Evolutionary conservation across 2,329 filamentous ascomycete genomes (phyloP).

Genomic region (Orbilia blumenaviensis): DNA sequence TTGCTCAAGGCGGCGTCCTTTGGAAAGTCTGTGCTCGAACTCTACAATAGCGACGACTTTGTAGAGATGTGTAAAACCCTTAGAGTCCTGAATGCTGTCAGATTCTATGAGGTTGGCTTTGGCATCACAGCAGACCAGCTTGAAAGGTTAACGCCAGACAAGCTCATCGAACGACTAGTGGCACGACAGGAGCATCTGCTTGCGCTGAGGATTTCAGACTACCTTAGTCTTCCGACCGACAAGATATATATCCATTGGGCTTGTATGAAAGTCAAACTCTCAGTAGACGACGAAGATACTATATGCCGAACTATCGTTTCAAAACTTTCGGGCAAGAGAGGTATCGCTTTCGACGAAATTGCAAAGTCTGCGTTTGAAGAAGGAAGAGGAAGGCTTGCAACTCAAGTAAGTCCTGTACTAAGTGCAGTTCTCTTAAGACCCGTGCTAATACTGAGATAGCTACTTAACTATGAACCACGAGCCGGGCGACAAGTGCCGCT

Average conservation of each 20-base stretch:
- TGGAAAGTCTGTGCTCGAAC: conserved; percentile 94
- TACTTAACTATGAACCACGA: conserved; percentile 91
- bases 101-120: conserved; percentile 89
- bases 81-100: conserved; percentile 88
- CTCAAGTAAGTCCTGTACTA: conserved; percentile 60
- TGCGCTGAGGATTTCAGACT: conserved; percentile 86
- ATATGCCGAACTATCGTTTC: conserved; percentile 88
- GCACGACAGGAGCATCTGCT: conserved; percentile 91
- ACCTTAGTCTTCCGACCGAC: conserved; percentile 84
- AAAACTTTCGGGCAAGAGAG: conserved; percentile 83
- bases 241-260: conserved; percentile 97
- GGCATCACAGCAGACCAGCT: conserved; percentile 87
- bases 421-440: not conserved
- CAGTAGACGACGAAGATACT: conserved; percentile 83
- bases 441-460: conserved; percentile 62
- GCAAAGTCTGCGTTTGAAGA: conserved; percentile 93
- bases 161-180: conserved; percentile 83
- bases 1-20: conserved; percentile 96
- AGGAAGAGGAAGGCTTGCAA: conserved; percentile 86
- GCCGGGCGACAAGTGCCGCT: conserved; percentile 96
- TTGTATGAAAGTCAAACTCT: conserved; percentile 87
- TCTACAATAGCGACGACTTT: conserved; percentile 98
- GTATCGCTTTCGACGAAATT: conserved; percentile 95
- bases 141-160: conserved; percentile 85
- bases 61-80: conserved; percentile 97